phyloP scores from a whole-genome alignment of 139 green algal genomes.

The Astrephomene gubernaculifera region DNA sequence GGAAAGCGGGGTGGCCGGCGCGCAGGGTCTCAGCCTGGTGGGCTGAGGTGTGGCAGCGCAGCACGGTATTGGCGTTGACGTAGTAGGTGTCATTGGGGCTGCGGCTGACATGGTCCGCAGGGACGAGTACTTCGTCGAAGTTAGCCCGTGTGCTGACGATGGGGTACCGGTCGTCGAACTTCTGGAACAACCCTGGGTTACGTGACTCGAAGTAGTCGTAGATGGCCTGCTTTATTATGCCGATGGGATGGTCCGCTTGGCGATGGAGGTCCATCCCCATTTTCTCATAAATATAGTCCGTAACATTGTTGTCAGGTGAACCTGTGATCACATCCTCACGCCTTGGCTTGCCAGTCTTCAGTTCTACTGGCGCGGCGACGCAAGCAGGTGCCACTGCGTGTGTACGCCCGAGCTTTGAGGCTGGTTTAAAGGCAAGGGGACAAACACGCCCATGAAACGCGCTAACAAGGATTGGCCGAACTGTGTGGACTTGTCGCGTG shows the following conservation, averaged over 20 bases:
- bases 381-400: constrained; percentile 14
- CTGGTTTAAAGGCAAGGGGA: neutral
- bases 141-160: constrained; percentile 81
- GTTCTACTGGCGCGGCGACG: constrained; percentile 26
- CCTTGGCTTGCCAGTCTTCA: constrained; percentile 32
- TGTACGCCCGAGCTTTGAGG: neutral
- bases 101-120: constrained; percentile 90
- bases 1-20: constrained; percentile 83
- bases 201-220: constrained; percentile 92
- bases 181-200: constrained; percentile 76
- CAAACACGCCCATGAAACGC: neutral
- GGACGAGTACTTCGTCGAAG: constrained; percentile 88
- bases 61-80: constrained; percentile 71
- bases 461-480: neutral
- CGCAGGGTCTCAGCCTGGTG: constrained; percentile 91
- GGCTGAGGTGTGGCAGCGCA: constrained; percentile 76
- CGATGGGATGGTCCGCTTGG: constrained; percentile 89
- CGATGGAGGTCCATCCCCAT: constrained; percentile 94
- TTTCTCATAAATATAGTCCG: constrained; percentile 96
- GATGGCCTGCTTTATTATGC: constrained; percentile 97
- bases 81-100: constrained; percentile 99
- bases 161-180: constrained; percentile 93
- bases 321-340: constrained; percentile 81
- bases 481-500: neutral
- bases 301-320: constrained; percentile 95